These are phyloP conservation scores for Verbascum thapsus DNA, from an alignment of 257 asterid species.

Conservation along the genomic window DNA sequence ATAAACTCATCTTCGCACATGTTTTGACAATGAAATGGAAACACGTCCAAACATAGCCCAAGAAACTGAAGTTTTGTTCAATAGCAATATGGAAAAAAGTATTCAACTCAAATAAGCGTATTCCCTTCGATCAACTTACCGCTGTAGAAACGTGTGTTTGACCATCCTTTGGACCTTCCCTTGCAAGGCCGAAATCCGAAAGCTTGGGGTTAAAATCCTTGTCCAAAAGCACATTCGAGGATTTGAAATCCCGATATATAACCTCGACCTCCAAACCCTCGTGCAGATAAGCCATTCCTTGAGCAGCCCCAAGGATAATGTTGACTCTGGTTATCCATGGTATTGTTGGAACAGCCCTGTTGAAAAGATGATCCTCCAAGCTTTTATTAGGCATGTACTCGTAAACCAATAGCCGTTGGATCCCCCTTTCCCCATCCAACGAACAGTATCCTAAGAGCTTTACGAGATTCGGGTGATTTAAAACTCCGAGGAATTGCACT, in stretches of 20 bases:
- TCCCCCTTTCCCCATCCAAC: conserved; percentile 86
- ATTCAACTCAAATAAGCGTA: conserved; percentile 17
- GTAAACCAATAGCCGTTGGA: conserved; percentile 77
- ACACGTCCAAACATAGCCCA: conserved; percentile 5
- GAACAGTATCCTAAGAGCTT: conserved; percentile 92
- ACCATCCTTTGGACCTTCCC: conserved; percentile 88
- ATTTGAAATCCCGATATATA: conserved; percentile 85
- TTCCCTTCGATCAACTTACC: conserved; percentile 51
- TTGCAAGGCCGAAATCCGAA: conserved; percentile 95
- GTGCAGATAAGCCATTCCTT: conserved; percentile 88
- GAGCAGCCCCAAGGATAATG: conserved; percentile 87
- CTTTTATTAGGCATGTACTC: conserved; percentile 88
- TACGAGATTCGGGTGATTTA: conserved; percentile 84
- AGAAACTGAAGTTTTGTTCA: background rate
- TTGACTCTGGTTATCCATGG: conserved; percentile 74
- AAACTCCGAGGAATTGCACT: conserved; percentile 87
- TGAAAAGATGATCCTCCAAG: conserved; percentile 91
- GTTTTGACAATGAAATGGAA: too few species aligned
- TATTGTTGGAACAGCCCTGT: conserved; percentile 52
- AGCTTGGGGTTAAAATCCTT: conserved; percentile 72
- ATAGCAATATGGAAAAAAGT: too few species aligned
- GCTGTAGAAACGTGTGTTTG: conserved; percentile 89
- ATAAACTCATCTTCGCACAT: too few species aligned
- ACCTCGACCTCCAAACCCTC: conserved; percentile 86
- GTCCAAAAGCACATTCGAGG: conserved; percentile 86